Evolutionary conservation across 2,329 filamentous ascomycete genomes (phyloP).

Genomic region (Claviceps sp.): DNA sequence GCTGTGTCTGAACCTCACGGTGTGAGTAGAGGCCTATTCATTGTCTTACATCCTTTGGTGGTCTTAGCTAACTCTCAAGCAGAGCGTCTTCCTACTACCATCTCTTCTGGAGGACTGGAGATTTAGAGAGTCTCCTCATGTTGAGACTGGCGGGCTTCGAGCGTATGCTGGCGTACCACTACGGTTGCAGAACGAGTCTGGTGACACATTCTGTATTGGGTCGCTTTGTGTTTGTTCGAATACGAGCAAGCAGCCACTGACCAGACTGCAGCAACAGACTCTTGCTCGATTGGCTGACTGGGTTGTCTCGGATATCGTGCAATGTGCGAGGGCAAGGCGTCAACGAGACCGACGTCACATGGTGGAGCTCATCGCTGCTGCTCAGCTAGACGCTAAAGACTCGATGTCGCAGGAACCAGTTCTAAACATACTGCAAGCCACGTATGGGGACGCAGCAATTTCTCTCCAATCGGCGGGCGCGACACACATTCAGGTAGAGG

Average conservation of each 20-base stretch:
- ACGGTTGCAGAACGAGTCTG: constrained; percentile 24
- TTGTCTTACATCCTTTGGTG: background rate
- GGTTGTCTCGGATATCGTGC: constrained; percentile 27
- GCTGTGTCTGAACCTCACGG: constrained; percentile 23
- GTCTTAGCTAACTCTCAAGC: background rate
- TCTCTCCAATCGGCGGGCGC: constrained; percentile 7
- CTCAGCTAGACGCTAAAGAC: constrained; percentile 9
- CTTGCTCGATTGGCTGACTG: constrained; percentile 17
- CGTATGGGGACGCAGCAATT: background rate
- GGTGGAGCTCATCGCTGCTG: constrained; percentile 18
- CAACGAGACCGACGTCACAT: constrained; percentile 26
- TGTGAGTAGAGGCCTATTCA: constrained; percentile 9
- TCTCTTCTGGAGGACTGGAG: constrained; percentile 31
- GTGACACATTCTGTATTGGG: constrained; percentile 25
- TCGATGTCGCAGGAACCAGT: background rate
- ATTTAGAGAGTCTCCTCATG: constrained; percentile 26
- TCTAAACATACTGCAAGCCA: background rate
- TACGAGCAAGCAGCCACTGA: constrained; percentile 18
- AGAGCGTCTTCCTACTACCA: constrained; percentile 26
- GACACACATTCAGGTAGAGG: constrained; percentile 9
- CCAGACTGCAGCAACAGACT: constrained; percentile 14
- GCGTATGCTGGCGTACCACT: constrained; percentile 28
- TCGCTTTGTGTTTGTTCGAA: constrained; percentile 29
- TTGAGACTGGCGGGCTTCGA: constrained; percentile 23
- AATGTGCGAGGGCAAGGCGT: constrained; percentile 22